These are phyloP conservation scores for Sphagnurus paluster DNA, from an alignment of 1,284 basidiomycete genomes.

Conservation along the genomic window DNA sequence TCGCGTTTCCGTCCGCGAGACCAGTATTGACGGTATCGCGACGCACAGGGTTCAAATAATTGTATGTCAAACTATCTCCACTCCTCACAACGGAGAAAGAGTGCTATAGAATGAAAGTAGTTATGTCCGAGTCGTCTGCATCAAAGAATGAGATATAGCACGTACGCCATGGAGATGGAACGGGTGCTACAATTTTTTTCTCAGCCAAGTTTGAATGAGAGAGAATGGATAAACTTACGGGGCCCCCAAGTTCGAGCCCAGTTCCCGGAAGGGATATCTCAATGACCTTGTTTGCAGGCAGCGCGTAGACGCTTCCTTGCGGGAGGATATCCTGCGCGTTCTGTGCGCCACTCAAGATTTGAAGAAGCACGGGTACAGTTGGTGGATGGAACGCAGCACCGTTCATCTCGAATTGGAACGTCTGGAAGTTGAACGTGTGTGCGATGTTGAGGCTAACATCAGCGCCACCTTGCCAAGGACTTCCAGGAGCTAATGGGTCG, in stretches of 20 bases:
- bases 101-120: slow-evolving; percentile 20
- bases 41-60: slow-evolving; percentile 35
- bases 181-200: slow-evolving; percentile 24
- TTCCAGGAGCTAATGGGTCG: slow-evolving; percentile 38
- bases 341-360: slow-evolving; percentile 46
- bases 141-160: not conserved
- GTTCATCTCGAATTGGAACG: slow-evolving; percentile 29
- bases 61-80: slow-evolving; percentile 27
- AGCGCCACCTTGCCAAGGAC: slow-evolving; percentile 31
- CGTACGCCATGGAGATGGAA: slow-evolving; percentile 39
- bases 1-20: slow-evolving; percentile 27
- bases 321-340: slow-evolving; percentile 38
- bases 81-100: slow-evolving; percentile 36
- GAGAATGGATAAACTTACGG: slow-evolving; percentile 23
- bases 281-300: slow-evolving; percentile 26
- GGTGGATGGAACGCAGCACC: slow-evolving; percentile 31
- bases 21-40: slow-evolving; percentile 37
- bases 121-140: no score
- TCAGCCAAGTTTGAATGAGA: not conserved
- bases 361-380: slow-evolving; percentile 34
- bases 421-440: slow-evolving; percentile 25
- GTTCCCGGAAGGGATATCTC: slow-evolving; percentile 26
- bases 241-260: slow-evolving; percentile 14
- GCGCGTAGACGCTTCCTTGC: slow-evolving; percentile 33
- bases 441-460: slow-evolving; percentile 37